Evolutionary conservation across 768 basidiomycete species (phyloP).

Genomic region (Mycena alexandri): DNA sequence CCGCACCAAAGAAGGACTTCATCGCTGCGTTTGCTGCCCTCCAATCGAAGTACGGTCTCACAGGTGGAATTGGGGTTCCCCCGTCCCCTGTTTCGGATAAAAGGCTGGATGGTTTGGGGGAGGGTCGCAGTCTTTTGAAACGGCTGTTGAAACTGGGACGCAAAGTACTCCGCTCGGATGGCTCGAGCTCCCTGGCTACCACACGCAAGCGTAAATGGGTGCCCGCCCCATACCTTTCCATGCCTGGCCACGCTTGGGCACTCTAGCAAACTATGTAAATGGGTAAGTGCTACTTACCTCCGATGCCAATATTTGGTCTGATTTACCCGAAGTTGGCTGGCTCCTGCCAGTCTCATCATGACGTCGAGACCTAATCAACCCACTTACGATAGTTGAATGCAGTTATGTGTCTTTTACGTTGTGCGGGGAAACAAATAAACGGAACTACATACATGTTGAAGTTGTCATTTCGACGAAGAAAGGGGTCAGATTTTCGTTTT

Average conservation of each 20-base stretch:
- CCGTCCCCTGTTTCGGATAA: background rate
- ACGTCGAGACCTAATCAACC: too few relatives aligned
- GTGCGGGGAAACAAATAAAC: too few relatives aligned
- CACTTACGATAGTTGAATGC: too few relatives aligned
- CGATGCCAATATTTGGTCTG: background rate
- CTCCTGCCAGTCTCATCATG: too few relatives aligned
- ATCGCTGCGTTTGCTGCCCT: constrained; percentile 14
- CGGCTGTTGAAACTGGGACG: background rate
- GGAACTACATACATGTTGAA: too few relatives aligned
- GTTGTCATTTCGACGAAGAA: too few relatives aligned
- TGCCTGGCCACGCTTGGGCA: background rate
- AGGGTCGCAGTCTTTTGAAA: background rate
- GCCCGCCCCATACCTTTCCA: background rate
- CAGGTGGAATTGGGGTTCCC: background rate
- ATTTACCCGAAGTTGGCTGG: too few relatives aligned
- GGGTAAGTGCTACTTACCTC: constrained; percentile 10
- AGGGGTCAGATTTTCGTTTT: too few relatives aligned
- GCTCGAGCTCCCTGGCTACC: too few relatives aligned
- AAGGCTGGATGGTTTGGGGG: background rate
- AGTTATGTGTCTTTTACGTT: too few relatives aligned
- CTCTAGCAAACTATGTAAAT: background rate
- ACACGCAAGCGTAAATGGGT: background rate
- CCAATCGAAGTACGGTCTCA: constrained; percentile 17
- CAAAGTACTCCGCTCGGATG: background rate
- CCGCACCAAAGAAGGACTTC: constrained; percentile 22